phyloP scores from a whole-genome alignment of 108 stramenopile species.

The Nitzschia sp. region DNA sequence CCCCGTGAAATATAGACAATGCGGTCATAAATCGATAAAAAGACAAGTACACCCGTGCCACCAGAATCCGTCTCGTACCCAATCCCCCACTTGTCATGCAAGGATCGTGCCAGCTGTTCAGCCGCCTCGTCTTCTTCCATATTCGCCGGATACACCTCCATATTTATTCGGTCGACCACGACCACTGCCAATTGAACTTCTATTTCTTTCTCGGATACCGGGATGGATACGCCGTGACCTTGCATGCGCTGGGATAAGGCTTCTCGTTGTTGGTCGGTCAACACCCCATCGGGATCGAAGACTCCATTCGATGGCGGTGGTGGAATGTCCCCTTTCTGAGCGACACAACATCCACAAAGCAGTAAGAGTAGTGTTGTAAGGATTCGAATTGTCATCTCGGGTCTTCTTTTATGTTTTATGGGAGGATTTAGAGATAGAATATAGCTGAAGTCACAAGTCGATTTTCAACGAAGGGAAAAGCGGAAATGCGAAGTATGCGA shows the following conservation, averaged over 20 bases:
- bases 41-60: slow-evolving; percentile 60
- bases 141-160: background rate
- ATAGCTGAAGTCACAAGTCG: no score
- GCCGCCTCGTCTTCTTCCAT: slow-evolving; percentile 11
- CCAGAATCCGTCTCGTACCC: slow-evolving; percentile 36
- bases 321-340: background rate
- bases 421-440: no score
- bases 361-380: background rate
- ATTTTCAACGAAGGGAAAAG: no score
- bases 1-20: slow-evolving; percentile 54
- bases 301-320: slow-evolving; percentile 10
- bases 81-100: slow-evolving; percentile 60
- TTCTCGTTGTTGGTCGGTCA: background rate
- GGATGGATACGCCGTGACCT: background rate
- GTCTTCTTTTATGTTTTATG: no score
- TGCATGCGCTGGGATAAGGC: slow-evolving; percentile 8
- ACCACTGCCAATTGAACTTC: slow-evolving; percentile 37
- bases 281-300: slow-evolving; percentile 22
- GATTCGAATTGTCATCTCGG: background rate
- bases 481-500: no score
- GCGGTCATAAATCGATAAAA: slow-evolving; percentile 49
- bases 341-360: background rate
- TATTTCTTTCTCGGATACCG: background rate
- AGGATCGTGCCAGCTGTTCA: slow-evolving; percentile 15
- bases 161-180: slow-evolving; percentile 25